Evolutionary conservation across 345 rosid species (phyloP), one percentile per base, ranked within the genome.

Genomic region (Populus simonii): DNA sequence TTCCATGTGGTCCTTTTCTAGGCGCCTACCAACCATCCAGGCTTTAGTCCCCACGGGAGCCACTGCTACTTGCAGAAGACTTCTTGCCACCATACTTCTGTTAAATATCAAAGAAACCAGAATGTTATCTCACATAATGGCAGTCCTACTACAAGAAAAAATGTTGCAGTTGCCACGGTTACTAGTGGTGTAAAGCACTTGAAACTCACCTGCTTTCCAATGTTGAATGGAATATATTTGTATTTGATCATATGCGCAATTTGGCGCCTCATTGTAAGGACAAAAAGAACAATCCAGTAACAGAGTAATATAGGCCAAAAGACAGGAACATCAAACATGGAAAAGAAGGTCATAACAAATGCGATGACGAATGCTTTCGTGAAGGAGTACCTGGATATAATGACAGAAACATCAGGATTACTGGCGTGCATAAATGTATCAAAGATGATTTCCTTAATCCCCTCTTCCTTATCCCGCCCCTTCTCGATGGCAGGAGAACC

Each of bases 261-360:
- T 77, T 92, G 98, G 76, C 94, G 93, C 76, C 92, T 89, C 98
- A 92, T 92, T 16, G 97, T 92, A 68, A 92, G 91, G 84, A 89
- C 75, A 83, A 90, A 92, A 74, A 94, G 90, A 82, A 90, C 91
- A 62, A 94, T 77, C 98, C 96, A 90, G 77, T 94, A 94, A 82
- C 87, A 90, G 27, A 94, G 92, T 27, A 94, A 79, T 81, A 92
- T 92, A 12, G 97, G 98, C 98, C 97, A 92, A 82, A 94, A 92
- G 76, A 89, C 97, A 2, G 96, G 97, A 67, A 94, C 91, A 49
- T 92, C 98, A 73, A 94, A 91, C 77, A 91, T 70, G 13, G 94
- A 88, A 81, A 92, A 91, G 90, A 92, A 92, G 61, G 97, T 91
- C 96, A 92, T 90, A 59, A 91, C 71, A 83, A 94, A 88, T 47